Evolutionary conservation across 441 rosid genomes (phyloP), one percentile per base, ranked within the genome.

Genomic region (Aleurites moluccanus): DNA sequence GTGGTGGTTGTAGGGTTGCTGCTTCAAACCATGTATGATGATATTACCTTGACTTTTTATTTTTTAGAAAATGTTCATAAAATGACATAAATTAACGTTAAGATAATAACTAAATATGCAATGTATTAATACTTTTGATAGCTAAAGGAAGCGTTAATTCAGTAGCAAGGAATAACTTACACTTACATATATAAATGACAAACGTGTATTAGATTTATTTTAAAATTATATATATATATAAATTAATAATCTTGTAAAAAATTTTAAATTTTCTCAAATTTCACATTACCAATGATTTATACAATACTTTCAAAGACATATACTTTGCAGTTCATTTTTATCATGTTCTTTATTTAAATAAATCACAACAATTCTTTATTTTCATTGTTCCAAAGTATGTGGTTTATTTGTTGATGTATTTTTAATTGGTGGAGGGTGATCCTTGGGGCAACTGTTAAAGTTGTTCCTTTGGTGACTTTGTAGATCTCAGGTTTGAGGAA

Each of bases 391-490:
- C 67, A 23, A 21, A 71, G 38, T 62, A 28, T 21, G 61, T 47
- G 10, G 57, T 15, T 73, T 27, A n/a, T n/a, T 64, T 21, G 33
- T 73, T 64, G 28, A 72, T 64, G 16, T 50, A 18, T 50, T 15
- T 50, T 6, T 5, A 38, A 38, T 1, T 38, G 40, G 33, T 30
- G 33, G 40, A 6, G 40, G 40, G 9, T 38, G 40, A 38, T 0
- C 40, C 40, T 6, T 38, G 6, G 40, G 40, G 40, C 40, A 38
- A 38, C 40, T 38, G 40, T 8, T 38, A 38, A 38, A 38, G 40
- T 38, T 38, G 40, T 38, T 38, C 40, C 40, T 38, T 38, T 38
- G 8, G 40, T 38, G 40, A 38, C 40, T 38, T 38, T 38, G 8
- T 38, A 38, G 40, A 9, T 38, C 7, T 6, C 7, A 1, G 8